Percentiles rank a stretch among this genome's conserved stretches.
Evolutionary conservation across 495 filamentous ascomycete genomes (phyloP).

Genomic region (Mytilinidion resinicola): DNA sequence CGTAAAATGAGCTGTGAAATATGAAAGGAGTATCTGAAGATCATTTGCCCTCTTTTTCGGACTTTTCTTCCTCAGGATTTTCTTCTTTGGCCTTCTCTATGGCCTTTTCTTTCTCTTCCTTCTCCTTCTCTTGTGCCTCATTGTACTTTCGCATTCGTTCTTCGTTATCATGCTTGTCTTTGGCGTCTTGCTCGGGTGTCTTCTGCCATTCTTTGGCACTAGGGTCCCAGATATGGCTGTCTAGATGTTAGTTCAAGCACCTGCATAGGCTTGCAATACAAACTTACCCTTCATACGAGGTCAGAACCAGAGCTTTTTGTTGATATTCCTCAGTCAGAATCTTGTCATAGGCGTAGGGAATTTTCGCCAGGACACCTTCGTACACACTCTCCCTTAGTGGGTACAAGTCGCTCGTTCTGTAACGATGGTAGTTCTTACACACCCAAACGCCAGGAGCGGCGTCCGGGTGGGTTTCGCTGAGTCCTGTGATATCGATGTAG

Average conservation of each 20-base stretch:
- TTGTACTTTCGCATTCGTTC: no score
- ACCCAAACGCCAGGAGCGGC: constrained; percentile 59
- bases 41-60: constrained; percentile 1
- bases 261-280: constrained; percentile 9
- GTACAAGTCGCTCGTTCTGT: constrained; percentile 47
- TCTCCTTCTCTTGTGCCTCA: constrained; percentile 4
- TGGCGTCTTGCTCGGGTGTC: constrained; percentile 32
- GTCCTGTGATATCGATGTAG: constrained; percentile 83
- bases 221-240: constrained; percentile 35
- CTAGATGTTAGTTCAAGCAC: constrained; percentile 24
- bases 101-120: constrained; percentile 7
- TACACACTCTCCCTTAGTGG: constrained; percentile 53
- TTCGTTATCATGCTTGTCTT: constrained; percentile 5
- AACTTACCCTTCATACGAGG: constrained; percentile 50
- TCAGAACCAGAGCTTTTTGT: constrained; percentile 45
- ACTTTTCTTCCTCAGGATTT: constrained; percentile 12
- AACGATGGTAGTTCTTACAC: constrained; percentile 78
- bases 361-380: constrained; percentile 54
- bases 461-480: constrained; percentile 60
- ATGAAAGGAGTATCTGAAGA: no score
- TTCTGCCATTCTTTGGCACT: constrained; percentile 46
- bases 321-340: constrained; percentile 57
- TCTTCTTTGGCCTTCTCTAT: constrained; percentile 19
- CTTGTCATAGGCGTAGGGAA: constrained; percentile 56
- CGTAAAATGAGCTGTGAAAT: no score